phyloP scores from a whole-genome alignment of 257 asterid genomes.

The Knoxia roxburghii region DNA sequence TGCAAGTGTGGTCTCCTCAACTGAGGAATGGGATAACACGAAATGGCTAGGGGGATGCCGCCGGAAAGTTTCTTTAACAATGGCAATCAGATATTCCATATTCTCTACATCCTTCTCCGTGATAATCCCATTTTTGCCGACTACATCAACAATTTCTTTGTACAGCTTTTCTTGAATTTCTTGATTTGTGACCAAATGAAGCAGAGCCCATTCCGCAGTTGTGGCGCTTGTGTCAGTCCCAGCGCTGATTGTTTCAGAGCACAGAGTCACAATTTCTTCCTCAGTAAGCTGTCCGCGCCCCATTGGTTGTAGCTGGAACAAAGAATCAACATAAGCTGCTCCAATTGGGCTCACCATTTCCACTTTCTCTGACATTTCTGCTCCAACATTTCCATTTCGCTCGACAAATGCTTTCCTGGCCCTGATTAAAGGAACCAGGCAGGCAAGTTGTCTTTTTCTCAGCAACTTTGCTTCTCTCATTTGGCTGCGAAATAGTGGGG shows the following conservation, averaged over 20 bases:
- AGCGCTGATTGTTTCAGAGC: slow-evolving; percentile 82
- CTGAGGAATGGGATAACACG: slow-evolving; percentile 72
- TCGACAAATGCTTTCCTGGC: slow-evolving; percentile 63
- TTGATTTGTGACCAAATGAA: slow-evolving; percentile 59
- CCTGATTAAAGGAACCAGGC: slow-evolving; percentile 62
- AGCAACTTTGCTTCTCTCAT: slow-evolving; percentile 56
- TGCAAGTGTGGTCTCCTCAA: slow-evolving; percentile 54
- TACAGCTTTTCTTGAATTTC: slow-evolving; percentile 66
- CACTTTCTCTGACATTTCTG: slow-evolving; percentile 48
- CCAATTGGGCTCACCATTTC: slow-evolving; percentile 93
- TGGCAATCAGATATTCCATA: slow-evolving; percentile 73
- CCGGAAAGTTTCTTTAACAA: slow-evolving; percentile 71
- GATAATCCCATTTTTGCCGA: slow-evolving; percentile 52
- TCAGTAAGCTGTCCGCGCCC: slow-evolving; percentile 63
- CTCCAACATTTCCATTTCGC: slow-evolving; percentile 30
- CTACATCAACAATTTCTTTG: slow-evolving; percentile 53
- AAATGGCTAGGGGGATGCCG: slow-evolving; percentile 92
- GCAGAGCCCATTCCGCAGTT: slow-evolving; percentile 76
- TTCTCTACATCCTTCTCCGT: slow-evolving; percentile 63
- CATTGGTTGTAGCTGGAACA: slow-evolving; percentile 53
- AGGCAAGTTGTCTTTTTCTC: slow-evolving; percentile 59
- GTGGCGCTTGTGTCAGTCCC: slow-evolving; percentile 98
- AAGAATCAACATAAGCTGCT: slow-evolving; percentile 84
- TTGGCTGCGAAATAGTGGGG: slow-evolving; percentile 65
- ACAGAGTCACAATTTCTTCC: slow-evolving; percentile 81